Conservation (phyloP, 352 stramenopile species). For the Aphanomyces cochlioides region DNA sequence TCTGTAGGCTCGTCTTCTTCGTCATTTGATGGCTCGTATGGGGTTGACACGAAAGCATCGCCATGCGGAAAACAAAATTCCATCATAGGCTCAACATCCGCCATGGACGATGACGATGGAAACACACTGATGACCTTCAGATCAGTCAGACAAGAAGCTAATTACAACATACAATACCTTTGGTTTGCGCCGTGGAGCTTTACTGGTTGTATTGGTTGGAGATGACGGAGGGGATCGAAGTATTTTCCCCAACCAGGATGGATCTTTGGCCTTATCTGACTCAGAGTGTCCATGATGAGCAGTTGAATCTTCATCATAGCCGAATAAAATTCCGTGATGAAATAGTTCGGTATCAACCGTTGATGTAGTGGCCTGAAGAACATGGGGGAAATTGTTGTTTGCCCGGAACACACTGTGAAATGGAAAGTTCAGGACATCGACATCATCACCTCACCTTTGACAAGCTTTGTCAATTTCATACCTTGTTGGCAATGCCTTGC, state of each 20-base stretch:
- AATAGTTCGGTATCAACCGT: constrained; percentile 1
- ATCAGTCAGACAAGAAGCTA: background rate
- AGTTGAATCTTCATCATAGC: constrained; percentile 19
- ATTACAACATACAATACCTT: background rate
- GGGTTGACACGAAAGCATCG: constrained; percentile 35
- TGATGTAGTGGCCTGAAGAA: constrained; percentile 2
- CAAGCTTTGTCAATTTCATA: constrained; percentile 15
- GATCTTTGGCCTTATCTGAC: background rate
- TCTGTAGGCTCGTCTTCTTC: constrained; percentile 54
- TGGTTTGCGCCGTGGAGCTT: background rate
- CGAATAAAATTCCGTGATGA: constrained; percentile 22
- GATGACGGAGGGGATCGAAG: background rate
- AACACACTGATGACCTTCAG: constrained; percentile 19
- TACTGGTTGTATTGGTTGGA: background rate
- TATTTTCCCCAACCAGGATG: background rate
- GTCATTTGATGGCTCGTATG: no score
- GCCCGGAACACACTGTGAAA: constrained; percentile 5
- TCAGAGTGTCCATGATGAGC: background rate
- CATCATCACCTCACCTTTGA: background rate
- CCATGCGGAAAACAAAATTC: constrained; percentile 78
- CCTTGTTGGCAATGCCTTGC: background rate
- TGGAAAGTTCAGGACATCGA: background rate
- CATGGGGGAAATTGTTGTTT: constrained; percentile 29
- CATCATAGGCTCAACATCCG: constrained; percentile 12
- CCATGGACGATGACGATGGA: background rate